These are phyloP conservation scores for Kappamyces sp. DNA, from an alignment of 192 early-diverging fungal genomes.

Conservation along the genomic window DNA sequence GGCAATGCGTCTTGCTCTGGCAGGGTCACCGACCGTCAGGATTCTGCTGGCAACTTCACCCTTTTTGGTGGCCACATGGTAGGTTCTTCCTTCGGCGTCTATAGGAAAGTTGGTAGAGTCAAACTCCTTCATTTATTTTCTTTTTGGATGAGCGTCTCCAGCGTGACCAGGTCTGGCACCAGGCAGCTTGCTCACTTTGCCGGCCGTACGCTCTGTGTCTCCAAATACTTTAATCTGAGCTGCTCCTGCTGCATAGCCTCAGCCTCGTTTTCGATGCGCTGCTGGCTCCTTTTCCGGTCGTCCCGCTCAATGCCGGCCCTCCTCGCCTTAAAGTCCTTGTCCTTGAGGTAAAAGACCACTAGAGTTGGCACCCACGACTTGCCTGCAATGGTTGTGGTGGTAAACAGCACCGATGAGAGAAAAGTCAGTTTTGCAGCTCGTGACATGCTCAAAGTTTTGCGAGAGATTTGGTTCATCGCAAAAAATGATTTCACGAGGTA, in stretches of 20 bases:
- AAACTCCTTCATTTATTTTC: too few relatives aligned
- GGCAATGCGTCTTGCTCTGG: slow-evolving; percentile 62
- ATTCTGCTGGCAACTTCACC: slow-evolving; percentile 86
- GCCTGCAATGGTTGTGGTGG: slow-evolving; percentile 11
- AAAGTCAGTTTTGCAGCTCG: slow-evolving; percentile 13
- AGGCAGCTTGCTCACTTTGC: too few relatives aligned
- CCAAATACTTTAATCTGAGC: background rate
- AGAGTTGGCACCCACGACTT: background rate
- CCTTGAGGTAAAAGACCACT: background rate
- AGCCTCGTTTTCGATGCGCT: slow-evolving; percentile 15
- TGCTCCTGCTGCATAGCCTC: slow-evolving; percentile 1
- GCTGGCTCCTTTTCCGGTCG: slow-evolving; percentile 10
- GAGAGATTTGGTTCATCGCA: slow-evolving; percentile 14
- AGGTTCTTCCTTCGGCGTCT: slow-evolving; percentile 67
- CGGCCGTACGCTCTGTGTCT: too few relatives aligned
- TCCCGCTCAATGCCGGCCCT: slow-evolving; percentile 5
- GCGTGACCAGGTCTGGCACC: too few relatives aligned
- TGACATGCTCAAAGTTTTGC: slow-evolving; percentile 10
- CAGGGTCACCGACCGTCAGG: slow-evolving; percentile 79
- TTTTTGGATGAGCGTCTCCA: too few relatives aligned
- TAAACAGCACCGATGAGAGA: slow-evolving; percentile 2
- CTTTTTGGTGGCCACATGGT: slow-evolving; percentile 70
- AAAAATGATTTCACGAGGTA: too few relatives aligned
- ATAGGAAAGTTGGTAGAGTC: slow-evolving; percentile 68
- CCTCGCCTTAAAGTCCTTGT: slow-evolving; percentile 7